Percentiles rank a stretch among this genome's conserved stretches.
These are phyloP conservation scores for Cicer chorassanicum DNA, from an alignment of 306 rosid genomes.

Conservation along the genomic window DNA sequence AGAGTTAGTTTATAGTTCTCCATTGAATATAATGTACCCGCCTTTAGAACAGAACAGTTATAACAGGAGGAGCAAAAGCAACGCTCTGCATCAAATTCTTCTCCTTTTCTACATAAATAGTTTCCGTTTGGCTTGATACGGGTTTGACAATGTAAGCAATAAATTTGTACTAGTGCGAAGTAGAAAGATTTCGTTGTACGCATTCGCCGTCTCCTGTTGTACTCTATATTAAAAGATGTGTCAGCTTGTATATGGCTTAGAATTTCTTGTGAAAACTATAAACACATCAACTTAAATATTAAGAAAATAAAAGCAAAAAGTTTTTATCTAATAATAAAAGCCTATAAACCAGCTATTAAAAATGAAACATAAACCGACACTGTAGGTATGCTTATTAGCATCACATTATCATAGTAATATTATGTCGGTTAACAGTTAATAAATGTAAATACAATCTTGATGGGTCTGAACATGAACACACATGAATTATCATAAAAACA, in stretches of 20 bases:
- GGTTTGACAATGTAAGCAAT: slow-evolving; percentile 51
- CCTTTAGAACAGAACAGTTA: slow-evolving; percentile 48
- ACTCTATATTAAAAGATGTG: slow-evolving; percentile 49
- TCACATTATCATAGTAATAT: too few species aligned
- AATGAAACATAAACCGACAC: too few species aligned
- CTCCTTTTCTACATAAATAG: slow-evolving; percentile 47
- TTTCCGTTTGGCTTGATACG: slow-evolving; percentile 43
- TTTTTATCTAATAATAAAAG: background rate
- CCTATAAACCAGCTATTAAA: too few species aligned
- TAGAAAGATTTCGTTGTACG: slow-evolving; percentile 45
- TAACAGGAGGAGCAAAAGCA: slow-evolving; percentile 56
- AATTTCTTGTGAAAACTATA: background rate
- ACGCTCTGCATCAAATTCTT: slow-evolving; percentile 39
- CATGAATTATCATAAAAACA: too few species aligned
- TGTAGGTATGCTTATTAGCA: too few species aligned
- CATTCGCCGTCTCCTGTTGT: slow-evolving; percentile 44
- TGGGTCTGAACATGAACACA: background rate
- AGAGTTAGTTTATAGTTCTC: too few species aligned
- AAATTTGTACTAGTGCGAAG: slow-evolving; percentile 48
- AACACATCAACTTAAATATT: background rate
- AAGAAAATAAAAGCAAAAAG: background rate
- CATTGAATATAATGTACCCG: slow-evolving; percentile 43
- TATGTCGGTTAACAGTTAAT: background rate
- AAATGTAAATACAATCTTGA: background rate
- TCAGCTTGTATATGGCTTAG: slow-evolving; percentile 21